Evolutionary conservation across 1,284 basidiomycete species (phyloP).

Genomic region (Inonotus hispidus): DNA sequence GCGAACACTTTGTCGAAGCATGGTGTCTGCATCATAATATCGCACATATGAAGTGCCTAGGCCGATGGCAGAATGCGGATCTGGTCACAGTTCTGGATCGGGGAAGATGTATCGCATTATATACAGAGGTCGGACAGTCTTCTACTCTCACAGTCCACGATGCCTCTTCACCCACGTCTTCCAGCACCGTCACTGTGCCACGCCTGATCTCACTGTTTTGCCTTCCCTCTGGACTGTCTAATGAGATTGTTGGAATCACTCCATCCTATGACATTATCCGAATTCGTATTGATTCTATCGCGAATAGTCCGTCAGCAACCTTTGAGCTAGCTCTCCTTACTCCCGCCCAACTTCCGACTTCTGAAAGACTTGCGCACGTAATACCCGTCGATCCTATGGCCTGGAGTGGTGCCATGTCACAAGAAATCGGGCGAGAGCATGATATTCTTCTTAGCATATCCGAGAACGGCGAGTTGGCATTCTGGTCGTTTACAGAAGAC

Average conservation of each 20-base stretch:
- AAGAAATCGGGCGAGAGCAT: constrained; percentile 36
- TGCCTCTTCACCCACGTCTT: background rate
- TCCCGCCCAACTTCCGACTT: constrained; percentile 44
- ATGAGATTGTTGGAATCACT: constrained; percentile 55
- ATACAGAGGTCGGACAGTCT: background rate
- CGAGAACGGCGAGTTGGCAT: constrained; percentile 67
- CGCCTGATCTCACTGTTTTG: constrained; percentile 55
- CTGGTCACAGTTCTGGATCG: constrained; percentile 61
- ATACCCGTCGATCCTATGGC: constrained; percentile 89
- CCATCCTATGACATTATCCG: constrained; percentile 45
- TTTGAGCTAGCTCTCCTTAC: constrained; percentile 36
- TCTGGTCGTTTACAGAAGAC: constrained; percentile 54
- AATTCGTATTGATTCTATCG: constrained; percentile 23
- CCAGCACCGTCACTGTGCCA: constrained; percentile 40
- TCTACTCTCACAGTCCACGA: constrained; percentile 8
- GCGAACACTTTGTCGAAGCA: constrained; percentile 52
- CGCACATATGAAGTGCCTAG: constrained; percentile 37
- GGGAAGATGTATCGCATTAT: constrained; percentile 33
- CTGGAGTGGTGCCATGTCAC: constrained; percentile 50
- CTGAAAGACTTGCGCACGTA: constrained; percentile 47
- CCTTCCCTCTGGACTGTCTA: constrained; percentile 47
- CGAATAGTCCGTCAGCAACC: constrained; percentile 21
- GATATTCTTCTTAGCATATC: constrained; percentile 79
- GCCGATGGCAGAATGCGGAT: constrained; percentile 50
- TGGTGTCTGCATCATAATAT: constrained; percentile 50